Conservation (phyloP, 2,329 filamentous ascomycete genomes). For the Aspergillus arachidicola region DNA sequence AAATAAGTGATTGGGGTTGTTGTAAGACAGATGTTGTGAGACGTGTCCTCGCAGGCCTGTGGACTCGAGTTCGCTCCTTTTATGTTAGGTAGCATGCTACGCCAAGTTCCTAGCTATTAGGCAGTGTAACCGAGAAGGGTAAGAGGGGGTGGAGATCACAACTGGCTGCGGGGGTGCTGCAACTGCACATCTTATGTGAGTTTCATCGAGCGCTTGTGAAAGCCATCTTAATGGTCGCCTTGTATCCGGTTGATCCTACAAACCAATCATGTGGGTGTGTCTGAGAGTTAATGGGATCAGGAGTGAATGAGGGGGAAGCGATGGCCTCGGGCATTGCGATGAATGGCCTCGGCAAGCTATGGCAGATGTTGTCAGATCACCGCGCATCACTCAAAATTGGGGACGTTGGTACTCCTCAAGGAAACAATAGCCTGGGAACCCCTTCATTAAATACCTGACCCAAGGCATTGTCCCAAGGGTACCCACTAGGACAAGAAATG, state of each 20-base stretch:
- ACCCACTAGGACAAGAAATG: not conserved
- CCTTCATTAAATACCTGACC: not conserved
- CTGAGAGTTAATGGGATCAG: not conserved
- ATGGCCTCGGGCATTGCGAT: not conserved
- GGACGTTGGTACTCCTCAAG: not conserved
- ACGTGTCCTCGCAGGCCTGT: not conserved
- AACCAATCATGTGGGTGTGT: too few species aligned
- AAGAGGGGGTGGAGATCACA: not conserved
- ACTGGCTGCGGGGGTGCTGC: not conserved
- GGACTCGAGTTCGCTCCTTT: not conserved
- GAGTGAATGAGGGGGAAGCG: not conserved
- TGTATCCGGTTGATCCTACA: not conserved
- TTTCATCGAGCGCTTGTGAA: not conserved
- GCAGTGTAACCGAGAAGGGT: not conserved
- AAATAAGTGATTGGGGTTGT: not conserved
- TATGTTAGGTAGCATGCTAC: not conserved
- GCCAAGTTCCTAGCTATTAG: not conserved
- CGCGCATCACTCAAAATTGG: not conserved
- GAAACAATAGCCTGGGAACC: too few species aligned
- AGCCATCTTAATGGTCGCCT: not conserved
- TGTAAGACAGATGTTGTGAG: not conserved
- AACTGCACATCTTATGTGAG: not conserved
- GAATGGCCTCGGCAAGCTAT: not conserved
- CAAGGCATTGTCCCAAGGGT: not conserved
- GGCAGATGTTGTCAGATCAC: not conserved